Evolutionary conservation across 2,329 filamentous ascomycete species (phyloP), one percentile per base, ranked within the genome.

Genomic region (Hortaea werneckii): DNA sequence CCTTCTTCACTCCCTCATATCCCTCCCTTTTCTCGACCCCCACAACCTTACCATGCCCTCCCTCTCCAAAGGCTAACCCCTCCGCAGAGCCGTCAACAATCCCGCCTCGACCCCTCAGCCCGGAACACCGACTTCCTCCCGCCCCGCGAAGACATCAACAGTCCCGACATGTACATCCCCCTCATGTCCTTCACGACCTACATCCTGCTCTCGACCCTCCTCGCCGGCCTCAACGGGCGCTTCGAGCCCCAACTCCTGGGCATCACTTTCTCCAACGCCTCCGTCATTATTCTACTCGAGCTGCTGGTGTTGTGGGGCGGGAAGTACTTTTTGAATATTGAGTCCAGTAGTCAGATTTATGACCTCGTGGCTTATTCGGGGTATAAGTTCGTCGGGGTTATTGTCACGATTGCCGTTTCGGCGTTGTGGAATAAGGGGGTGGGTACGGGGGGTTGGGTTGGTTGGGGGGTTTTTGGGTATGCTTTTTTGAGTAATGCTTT

Each of bases 101-200:
- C 46, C 56, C 74, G 61, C 79, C 72, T 65, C 63, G 70, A 59
- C 65, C 54, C 69, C 27, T 32, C 45, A 65, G 46, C 70, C 68
- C 62, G 82, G 57, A 46, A 43, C 26, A 79, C 79, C 40, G 83
- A 82, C 73, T 98, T 92, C 67, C 77, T 95, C 6, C 87, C 92
- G 5, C 92, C 92, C 2, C 78, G 92, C 53, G 90, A 98, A 66
- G 92, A 98, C 63, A 75, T 96, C 67, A 98, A 51, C 27, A 94
- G 87, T 54, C 92, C 94, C 11, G 92, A 98, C 69, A 96, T 98
- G 89, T 98, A 98, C 71, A 98, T 98, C 58, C 89, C 89, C 48
- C 84, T 94, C 60, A 98, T 98, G 92, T 90, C 92, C 1, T 75
- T 98, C 44, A 88, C 96, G 40, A 98, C 92, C 26, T 98, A 98